phyloP scores from a whole-genome alignment of 345 rosid species.

The Anastatica hierochuntica region DNA sequence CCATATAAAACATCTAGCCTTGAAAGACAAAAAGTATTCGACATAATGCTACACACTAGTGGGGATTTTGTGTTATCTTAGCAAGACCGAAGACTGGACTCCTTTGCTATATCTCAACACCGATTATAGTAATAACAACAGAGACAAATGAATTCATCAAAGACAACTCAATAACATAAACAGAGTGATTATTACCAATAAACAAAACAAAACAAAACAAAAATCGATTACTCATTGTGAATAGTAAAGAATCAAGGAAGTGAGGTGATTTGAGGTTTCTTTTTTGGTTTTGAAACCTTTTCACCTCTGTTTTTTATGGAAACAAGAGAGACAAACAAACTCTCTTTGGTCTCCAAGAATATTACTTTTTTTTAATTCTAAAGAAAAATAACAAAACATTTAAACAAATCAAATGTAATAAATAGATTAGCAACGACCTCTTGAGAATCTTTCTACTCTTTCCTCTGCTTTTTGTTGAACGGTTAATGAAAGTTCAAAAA shows the following conservation, averaged over 20 bases:
- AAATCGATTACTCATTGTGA: constrained; percentile 15
- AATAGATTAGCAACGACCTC: constrained; percentile 23
- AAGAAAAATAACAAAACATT: constrained; percentile 13
- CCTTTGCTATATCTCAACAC: too few species aligned
- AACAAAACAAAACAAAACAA: background rate
- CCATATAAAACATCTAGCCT: too few species aligned
- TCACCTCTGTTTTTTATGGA: constrained; percentile 23
- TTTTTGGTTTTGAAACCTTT: constrained; percentile 14
- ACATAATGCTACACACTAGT: too few species aligned
- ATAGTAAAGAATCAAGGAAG: constrained; percentile 21
- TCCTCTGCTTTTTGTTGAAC: constrained; percentile 6
- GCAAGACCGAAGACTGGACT: too few species aligned
- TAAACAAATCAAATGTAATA: constrained; percentile 20
- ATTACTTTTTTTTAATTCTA: constrained; percentile 1
- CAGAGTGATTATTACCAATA: background rate
- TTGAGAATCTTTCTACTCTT: constrained; percentile 1
- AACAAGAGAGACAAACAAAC: constrained; percentile 14
- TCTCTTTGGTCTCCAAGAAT: constrained; percentile 3
- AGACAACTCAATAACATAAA: background rate
- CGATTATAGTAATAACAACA: background rate
- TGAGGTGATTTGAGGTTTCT: constrained; percentile 12
- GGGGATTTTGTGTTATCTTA: too few species aligned
- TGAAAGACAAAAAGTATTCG: too few species aligned
- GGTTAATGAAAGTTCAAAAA: constrained; percentile 16
- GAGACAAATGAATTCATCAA: background rate